Evolutionary conservation across 179 eudicot species (phyloP).

Genomic region (Gypsophila paniculata): DNA sequence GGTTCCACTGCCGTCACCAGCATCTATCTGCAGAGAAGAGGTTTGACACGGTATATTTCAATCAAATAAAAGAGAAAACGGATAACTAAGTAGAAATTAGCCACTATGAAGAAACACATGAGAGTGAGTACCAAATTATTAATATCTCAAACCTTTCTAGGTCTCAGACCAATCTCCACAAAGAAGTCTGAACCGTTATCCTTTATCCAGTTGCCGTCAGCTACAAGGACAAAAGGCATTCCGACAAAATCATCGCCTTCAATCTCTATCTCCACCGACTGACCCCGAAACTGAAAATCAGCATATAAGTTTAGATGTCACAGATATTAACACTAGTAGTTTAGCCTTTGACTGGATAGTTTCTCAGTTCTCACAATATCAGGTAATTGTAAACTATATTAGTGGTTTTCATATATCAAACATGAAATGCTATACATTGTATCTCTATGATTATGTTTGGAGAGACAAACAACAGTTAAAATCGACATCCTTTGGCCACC

Average conservation of each 20-base stretch:
- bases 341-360: not conserved
- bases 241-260: conserved; percentile 62
- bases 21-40: conserved; percentile 39
- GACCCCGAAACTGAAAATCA: conserved; percentile 44
- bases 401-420: not conserved
- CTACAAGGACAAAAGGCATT: conserved; percentile 84
- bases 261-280: conserved; percentile 60
- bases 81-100: not conserved
- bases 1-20: conserved; percentile 79
- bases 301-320: not conserved
- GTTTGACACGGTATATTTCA: conserved; percentile 4
- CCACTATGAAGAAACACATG: not conserved
- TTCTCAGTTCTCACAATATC: not conserved
- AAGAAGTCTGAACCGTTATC: conserved; percentile 76
- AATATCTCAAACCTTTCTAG: conserved; percentile 33
- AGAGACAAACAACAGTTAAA: not conserved
- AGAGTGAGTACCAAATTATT: not conserved
- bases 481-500: too few relatives aligned
- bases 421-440: not conserved
- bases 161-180: conserved; percentile 44
- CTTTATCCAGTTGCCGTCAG: conserved; percentile 81
- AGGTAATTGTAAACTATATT: not conserved
- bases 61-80: conserved; percentile 1
- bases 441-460: not conserved
- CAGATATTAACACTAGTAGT: not conserved